phyloP scores from a whole-genome alignment of 495 filamentous ascomycete species.

The Apodospora peruviana region DNA sequence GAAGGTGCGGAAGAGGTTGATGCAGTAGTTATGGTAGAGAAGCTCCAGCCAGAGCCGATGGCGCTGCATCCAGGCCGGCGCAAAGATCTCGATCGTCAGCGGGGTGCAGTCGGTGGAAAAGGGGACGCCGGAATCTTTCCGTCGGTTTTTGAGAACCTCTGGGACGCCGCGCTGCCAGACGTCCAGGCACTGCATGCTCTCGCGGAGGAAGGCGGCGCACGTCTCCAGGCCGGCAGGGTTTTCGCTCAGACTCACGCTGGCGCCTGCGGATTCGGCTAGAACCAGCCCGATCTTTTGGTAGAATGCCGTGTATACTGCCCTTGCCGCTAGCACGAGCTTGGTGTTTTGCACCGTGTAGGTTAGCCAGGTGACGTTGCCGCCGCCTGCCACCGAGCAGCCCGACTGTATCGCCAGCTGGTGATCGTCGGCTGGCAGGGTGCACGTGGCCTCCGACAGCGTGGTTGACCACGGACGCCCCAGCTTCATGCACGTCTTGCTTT shows the following conservation, averaged over 20 bases:
- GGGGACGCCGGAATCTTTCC: slow-evolving; percentile 27
- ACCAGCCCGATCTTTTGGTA: slow-evolving; percentile 17
- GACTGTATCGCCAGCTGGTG: slow-evolving; percentile 26
- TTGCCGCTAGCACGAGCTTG: slow-evolving; percentile 33
- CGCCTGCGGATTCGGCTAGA: background rate
- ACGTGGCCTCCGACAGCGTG: slow-evolving; percentile 28
- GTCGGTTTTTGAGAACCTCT: slow-evolving; percentile 27
- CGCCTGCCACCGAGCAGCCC: slow-evolving; percentile 32
- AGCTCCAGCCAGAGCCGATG: slow-evolving; percentile 49
- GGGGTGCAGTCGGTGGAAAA: slow-evolving; percentile 36
- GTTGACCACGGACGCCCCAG: slow-evolving; percentile 45
- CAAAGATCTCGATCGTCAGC: slow-evolving; percentile 35
- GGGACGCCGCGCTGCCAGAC: slow-evolving; percentile 38
- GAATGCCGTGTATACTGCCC: slow-evolving; percentile 32
- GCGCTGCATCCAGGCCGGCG: slow-evolving; percentile 39
- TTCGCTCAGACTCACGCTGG: slow-evolving; percentile 23
- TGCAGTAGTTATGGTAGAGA: slow-evolving; percentile 40
- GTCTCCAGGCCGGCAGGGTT: slow-evolving; percentile 15
- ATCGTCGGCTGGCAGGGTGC: slow-evolving; percentile 33
- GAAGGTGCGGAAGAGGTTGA: slow-evolving; percentile 43
- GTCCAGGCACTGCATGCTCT: slow-evolving; percentile 21
- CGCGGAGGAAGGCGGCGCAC: slow-evolving; percentile 23
- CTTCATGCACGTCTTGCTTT: slow-evolving; percentile 45
- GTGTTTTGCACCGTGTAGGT: slow-evolving; percentile 32
- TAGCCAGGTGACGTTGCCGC: slow-evolving; percentile 37